Base-by-base conservation (phyloP, 2,329 filamentous ascomycete genomes). In the Sporothrix globosa region DNA sequence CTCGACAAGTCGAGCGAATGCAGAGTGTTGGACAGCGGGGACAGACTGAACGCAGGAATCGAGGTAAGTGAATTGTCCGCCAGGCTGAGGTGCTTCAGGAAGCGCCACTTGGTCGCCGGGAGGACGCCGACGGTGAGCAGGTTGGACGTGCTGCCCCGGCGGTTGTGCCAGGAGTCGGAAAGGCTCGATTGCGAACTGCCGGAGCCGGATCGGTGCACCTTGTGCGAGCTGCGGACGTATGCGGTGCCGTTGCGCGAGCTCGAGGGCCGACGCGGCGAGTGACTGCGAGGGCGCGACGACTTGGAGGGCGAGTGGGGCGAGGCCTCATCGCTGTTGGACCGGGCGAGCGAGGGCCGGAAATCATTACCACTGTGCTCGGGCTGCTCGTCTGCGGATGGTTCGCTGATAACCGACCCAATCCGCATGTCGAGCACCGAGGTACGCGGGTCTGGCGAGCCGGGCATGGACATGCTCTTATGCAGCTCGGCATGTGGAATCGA, bases 1-100 rank as follows among this genome's bases (percentile, higher is more conserved):
- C 89, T 90, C 0, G 96, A 98, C 61, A 99, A 83, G 78, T 99
- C 96, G 69, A 99, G 85, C 0, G 96, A 98, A 77, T 95, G 92
- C 39, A 99, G 83, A 0, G 92, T 97, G 76, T 93, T 93, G 53
- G 93, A 90, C 67, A 99, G 85, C 19, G 96, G 95, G 10, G 88
- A 85, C 73, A 99, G 84, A 77, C 94, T 93, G 65, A 88, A 82
- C 4, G 90, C 86, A 53, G 91, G 87, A 73, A 99, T 90, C 5
- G 89, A 88, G 9, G 93, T 97, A 73, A 99, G 84, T 10, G 91
- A 90, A 80, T 98, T 99, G 78, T 98, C 96, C 6, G 95, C 90
- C 68, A 99, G 83, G 78, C 94, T 96, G 54, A 99, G 85, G 81
- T 98, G 95, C 77, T 92, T 91, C 76, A 99, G 82, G 80, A 98